phyloP scores from a whole-genome alignment of 108 stramenopile species.

The Schizochytrium sp. region DNA sequence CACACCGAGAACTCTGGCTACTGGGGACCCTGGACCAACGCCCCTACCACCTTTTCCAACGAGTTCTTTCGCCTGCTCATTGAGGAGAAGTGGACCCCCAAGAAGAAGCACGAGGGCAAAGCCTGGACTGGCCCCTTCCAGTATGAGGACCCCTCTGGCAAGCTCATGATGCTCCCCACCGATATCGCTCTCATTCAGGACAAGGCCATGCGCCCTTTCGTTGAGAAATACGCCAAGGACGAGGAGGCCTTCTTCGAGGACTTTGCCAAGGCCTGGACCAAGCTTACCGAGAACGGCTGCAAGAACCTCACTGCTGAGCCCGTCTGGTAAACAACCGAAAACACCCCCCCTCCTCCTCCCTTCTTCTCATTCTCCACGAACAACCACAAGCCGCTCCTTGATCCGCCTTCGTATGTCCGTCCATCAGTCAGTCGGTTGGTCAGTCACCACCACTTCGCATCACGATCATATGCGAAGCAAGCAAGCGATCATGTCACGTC shows the following conservation, averaged over 20 bases:
- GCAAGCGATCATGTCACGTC: background rate
- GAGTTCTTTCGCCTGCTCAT: conserved; percentile 91
- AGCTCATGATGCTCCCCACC: conserved; percentile 62
- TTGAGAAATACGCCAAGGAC: conserved; percentile 81
- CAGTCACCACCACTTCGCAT: no score
- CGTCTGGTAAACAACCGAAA: background rate
- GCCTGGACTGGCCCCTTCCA: conserved; percentile 73
- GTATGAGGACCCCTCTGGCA: conserved; percentile 75
- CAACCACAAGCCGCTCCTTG: no score
- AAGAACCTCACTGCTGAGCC: background rate
- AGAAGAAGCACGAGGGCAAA: conserved; percentile 78
- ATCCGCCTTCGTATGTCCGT: no score
- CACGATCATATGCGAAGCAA: no score
- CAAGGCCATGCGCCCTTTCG: conserved; percentile 64
- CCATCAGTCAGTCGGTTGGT: no score
- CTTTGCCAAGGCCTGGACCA: conserved; percentile 40
- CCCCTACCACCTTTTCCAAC: conserved; percentile 86
- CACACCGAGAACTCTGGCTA: conserved; percentile 80
- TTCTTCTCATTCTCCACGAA: no score
- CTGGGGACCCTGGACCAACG: conserved; percentile 86
- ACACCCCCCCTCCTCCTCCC: no score
- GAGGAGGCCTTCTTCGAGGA: conserved; percentile 63
- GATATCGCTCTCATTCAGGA: conserved; percentile 81
- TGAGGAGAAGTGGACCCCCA: conserved; percentile 77
- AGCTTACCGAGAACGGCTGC: conserved; percentile 39